Percentiles rank a stretch among this genome's conserved stretches.
phyloP scores from a whole-genome alignment of 208 protist species.

The Crithidia acanthocephali region DNA sequence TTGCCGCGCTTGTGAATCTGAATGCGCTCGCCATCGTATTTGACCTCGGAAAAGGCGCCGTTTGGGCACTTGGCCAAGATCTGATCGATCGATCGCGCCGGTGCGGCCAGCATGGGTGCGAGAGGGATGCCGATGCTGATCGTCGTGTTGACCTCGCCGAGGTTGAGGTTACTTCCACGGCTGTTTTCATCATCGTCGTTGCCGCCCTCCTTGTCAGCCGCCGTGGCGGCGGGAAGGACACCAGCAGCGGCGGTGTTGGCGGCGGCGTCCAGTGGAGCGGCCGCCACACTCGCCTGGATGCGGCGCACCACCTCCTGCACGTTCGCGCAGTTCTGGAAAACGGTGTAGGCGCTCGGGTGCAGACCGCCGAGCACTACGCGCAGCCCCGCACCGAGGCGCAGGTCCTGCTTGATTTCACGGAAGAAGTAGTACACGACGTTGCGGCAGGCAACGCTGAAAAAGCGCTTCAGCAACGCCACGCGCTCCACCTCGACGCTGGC shows the following conservation, averaged over 20 bases:
- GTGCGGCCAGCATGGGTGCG: constrained; percentile 58
- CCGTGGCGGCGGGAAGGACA: not conserved
- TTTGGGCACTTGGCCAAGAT: constrained; percentile 72
- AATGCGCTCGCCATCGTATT: constrained; percentile 92
- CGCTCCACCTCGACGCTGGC: constrained; percentile 33
- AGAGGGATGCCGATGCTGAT: constrained; percentile 51
- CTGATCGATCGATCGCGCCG: constrained; percentile 41
- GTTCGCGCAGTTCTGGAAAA: constrained; percentile 57
- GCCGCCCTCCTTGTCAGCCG: constrained; percentile 1
- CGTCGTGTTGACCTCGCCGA: constrained; percentile 13
- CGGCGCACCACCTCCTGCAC: constrained; percentile 51
- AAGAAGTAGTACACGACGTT: constrained; percentile 46
- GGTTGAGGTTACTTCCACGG: not conserved
- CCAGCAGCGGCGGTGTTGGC: not conserved
- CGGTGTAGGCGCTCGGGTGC: constrained; percentile 39
- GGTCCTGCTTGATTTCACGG: constrained; percentile 48
- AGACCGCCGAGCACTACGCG: constrained; percentile 47
- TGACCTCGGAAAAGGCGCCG: constrained; percentile 85
- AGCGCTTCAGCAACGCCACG: constrained; percentile 28
- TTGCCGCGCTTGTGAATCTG: constrained; percentile 82
- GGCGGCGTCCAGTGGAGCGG: not conserved
- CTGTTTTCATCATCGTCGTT: not conserved
- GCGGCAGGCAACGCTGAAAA: constrained; percentile 35
- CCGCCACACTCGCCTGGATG: constrained; percentile 23
- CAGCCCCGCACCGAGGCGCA: constrained; percentile 40